Base-by-base conservation (phyloP, 371 early-diverging fungal genomes). In the Mucor saturninus region DNA sequence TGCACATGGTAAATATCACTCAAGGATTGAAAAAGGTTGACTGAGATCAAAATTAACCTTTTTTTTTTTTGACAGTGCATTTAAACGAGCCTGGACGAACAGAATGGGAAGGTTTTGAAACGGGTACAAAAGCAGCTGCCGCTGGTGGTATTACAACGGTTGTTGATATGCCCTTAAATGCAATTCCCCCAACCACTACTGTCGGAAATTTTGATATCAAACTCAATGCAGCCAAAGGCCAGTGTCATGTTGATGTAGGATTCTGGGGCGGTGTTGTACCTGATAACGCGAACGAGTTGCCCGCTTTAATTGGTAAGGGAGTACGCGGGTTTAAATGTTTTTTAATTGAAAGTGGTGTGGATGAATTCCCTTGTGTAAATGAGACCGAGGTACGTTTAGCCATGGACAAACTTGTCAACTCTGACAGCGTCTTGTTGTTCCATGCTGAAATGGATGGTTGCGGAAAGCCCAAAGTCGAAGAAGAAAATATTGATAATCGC, bases 151-250 rank as follows among this genome's bases (percentile, higher is more conserved):
- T 89, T 38, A 88, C 90, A 0, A 91, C 92, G 0, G 83, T 93
- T 30, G 82, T 93, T 51, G 93, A 93, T 67, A 93, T 93, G 93
- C 93, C 93, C n/a, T 79, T 93, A 61, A 93, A 93, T 77, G 89
- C 91, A 32, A 93, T 93, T 62, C 93, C 93, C 21, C 91, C 92
- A 39, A 93, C 93, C 6, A 91, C 91, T 38, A 91, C 90, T 0
- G 85, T 84, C 13, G 83, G 68, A 21, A 86, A 91, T 56, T 82
- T 91, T 43, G 60, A 84, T 37, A 72, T 72, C 57, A 93, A 93
- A 73, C 74, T 86, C 39, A 73, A 75, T 42, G 89, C 90, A 39
- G 91, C 91, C 32, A 60, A 75, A 40, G 84, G 83, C 5, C 87
- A 89, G 67, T 87, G 88, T 71, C 90, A 86, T 71, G 90, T 91